Evolutionary conservation across 441 rosid genomes (phyloP).

Genomic region (Erodium moschatum): DNA sequence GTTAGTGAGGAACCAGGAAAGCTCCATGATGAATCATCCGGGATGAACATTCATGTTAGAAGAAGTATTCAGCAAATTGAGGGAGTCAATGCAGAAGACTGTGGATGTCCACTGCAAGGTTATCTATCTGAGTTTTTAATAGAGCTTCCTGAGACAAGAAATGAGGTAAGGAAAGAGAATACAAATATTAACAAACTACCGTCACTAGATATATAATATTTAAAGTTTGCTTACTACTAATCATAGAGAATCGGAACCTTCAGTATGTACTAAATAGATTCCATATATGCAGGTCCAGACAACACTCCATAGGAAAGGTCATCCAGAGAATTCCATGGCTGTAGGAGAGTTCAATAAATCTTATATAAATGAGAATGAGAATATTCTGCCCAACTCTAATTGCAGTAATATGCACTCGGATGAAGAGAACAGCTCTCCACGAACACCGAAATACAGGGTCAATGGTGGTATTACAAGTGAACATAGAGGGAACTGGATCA

Average conservation of each 20-base stretch:
- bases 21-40: conserved; percentile 51
- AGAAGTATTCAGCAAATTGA: conserved; percentile 39
- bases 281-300: conserved; percentile 47
- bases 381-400: conserved; percentile 1
- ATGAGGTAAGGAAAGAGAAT: conserved; percentile 45
- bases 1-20: conserved; percentile 54
- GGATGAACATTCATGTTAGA: conserved; percentile 58
- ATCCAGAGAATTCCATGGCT: conserved; percentile 52
- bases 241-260: background rate
- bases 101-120: conserved; percentile 65
- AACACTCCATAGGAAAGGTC: conserved; percentile 60
- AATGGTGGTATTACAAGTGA: too few relatives aligned
- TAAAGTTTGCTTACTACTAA: background rate
- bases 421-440: conserved; percentile 26
- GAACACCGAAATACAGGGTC: conserved; percentile 23
- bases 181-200: background rate
- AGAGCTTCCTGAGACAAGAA: conserved; percentile 45
- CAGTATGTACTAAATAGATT: background rate
- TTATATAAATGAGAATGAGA: conserved; percentile 20
- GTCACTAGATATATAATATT: background rate
- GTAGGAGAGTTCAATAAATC: conserved; percentile 25
- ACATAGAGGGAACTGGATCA: too few relatives aligned
- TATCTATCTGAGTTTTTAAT: conserved; percentile 59
- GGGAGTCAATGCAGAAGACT: conserved; percentile 33
- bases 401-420: conserved; percentile 20